Evolutionary conservation across 129 eudicot genomes (phyloP), one percentile per base, ranked within the genome.

Genomic region (Tagetes erecta): DNA sequence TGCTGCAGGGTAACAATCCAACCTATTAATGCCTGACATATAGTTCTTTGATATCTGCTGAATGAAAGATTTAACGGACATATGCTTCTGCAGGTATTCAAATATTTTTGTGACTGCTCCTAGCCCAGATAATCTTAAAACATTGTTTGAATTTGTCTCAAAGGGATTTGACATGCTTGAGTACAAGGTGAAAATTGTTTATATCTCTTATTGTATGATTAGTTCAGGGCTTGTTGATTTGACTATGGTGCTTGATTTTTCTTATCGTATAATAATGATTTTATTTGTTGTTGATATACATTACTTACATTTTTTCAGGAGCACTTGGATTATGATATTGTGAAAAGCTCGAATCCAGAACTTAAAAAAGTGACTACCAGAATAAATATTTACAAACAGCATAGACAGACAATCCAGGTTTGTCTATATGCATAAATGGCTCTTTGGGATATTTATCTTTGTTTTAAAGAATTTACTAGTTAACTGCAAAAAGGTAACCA

Each of bases 341-440:
- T 94, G 84, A 84, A 78, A 83, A 90, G 92, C 83, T 70, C 83
- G 44, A 86, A 83, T 68, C 86, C 96, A 35, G 97, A 86, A 72
- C 78, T 81, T 13, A 93, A 90, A 76, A 89, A 88, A 62, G 91
- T 84, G 70, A 86, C 87, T 10, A 86, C 86, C 53, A 81, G 97
- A 76, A 86, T 93, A 71, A 93, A 93, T 78, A 87, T 93, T 71
- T 86, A 83, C 83, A 93, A 84, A 76, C 92, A 93, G 67, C 98
- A 93, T 75, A 83, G 97, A 62, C 98, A 93, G 67, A 90, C 98
- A 70, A 93, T 93, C 58, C 98, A 93, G 98, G 97, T 91, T 52
- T 10, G 64, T 57, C 69, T 73, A 36, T 67, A 46, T 37, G 64
- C 53, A n/a, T 63, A 64, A 47, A 33, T 42, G 37, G 35, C 67